Conservation (phyloP, 495 filamentous ascomycete genomes). For the Astrothelium subdiscretum region DNA sequence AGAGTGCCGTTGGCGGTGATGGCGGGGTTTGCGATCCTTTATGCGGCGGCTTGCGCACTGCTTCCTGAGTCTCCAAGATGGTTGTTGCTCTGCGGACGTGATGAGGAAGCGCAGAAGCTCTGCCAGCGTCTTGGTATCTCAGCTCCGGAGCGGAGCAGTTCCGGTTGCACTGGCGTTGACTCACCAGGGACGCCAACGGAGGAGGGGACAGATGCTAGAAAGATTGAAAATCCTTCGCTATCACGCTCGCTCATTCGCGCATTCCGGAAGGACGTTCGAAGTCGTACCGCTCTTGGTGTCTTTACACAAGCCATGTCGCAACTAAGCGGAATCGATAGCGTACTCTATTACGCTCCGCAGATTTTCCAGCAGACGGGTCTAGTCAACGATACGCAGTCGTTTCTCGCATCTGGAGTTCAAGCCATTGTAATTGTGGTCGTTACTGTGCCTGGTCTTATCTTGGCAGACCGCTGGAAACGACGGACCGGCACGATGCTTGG, state of each 20-base stretch:
- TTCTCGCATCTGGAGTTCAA: neutral
- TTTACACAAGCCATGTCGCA: slow-evolving; percentile 3
- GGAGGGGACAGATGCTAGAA: slow-evolving; percentile 24
- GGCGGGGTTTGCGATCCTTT: slow-evolving; percentile 30
- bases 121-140: neutral
- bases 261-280: slow-evolving; percentile 10
- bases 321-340: slow-evolving; percentile 10
- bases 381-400: neutral
- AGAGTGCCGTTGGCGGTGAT: slow-evolving; percentile 41
- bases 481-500: neutral
- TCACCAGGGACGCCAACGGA: neutral
- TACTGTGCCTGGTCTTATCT: neutral
- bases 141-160: neutral
- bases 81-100: slow-evolving; percentile 27
- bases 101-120: slow-evolving; percentile 26
- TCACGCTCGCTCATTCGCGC: neutral
- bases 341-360: slow-evolving; percentile 10
- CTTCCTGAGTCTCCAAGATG: slow-evolving; percentile 35
- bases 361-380: neutral
- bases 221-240: slow-evolving; percentile 20
- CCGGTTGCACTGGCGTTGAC: neutral
- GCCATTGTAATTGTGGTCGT: neutral
- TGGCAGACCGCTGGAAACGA: neutral
- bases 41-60: slow-evolving; percentile 30
- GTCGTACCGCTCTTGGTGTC: slow-evolving; percentile 25